phyloP scores from a whole-genome alignment of 331 rosid genomes.

The Rosa hybrid region DNA sequence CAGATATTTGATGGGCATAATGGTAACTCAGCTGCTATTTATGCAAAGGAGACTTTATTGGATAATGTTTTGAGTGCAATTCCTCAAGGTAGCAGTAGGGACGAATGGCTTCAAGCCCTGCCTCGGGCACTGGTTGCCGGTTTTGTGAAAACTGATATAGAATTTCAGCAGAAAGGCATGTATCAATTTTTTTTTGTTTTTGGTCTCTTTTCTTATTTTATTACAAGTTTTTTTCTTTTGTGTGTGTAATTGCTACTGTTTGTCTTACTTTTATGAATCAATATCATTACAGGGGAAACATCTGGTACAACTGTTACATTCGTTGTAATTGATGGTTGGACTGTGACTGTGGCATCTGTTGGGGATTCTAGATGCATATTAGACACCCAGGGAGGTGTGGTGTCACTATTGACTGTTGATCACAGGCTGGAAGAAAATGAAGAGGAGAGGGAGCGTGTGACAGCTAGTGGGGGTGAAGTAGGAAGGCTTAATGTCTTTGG shows the following conservation, averaged over 20 bases:
- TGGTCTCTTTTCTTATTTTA: background rate
- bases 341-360: slow-evolving; percentile 97
- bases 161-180: slow-evolving; percentile 92
- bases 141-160: slow-evolving; percentile 96
- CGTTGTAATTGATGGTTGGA: slow-evolving; percentile 93
- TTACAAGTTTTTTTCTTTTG: background rate
- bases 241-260: slow-evolving; percentile 2
- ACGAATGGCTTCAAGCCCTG: slow-evolving; percentile 93
- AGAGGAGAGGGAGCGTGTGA: slow-evolving; percentile 97
- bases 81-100: slow-evolving; percentile 86
- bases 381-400: slow-evolving; percentile 93
- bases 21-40: slow-evolving; percentile 96
- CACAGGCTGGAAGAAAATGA: slow-evolving; percentile 95
- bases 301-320: slow-evolving; percentile 99
- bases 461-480: slow-evolving; percentile 99
- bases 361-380: slow-evolving; percentile 99
- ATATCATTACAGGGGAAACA: slow-evolving; percentile 76
- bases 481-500: slow-evolving; percentile 96
- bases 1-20: slow-evolving; percentile 99
- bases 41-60: slow-evolving; percentile 76
- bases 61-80: slow-evolving; percentile 87
- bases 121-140: slow-evolving; percentile 98
- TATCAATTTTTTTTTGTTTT: background rate
- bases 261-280: slow-evolving; percentile 20
- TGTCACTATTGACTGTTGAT: slow-evolving; percentile 95